Conservation (phyloP, 2,329 filamentous ascomycete species). For the Scytalidium sp. region DNA sequence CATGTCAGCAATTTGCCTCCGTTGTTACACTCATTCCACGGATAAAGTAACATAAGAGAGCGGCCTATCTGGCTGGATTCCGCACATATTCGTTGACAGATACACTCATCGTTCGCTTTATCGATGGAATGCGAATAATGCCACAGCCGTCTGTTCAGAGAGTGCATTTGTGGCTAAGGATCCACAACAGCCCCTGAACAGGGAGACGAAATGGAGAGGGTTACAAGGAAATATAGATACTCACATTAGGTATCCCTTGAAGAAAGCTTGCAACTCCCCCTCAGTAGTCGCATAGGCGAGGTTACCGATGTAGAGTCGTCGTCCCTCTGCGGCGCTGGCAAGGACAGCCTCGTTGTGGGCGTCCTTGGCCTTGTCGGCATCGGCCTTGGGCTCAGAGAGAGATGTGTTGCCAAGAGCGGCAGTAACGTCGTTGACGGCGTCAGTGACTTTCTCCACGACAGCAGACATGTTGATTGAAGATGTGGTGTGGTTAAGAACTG, state of each 20-base stretch:
- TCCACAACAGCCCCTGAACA: not conserved
- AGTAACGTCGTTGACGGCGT: constrained; percentile 74
- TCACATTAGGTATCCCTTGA: constrained; percentile 99
- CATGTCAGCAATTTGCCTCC: constrained; percentile 31
- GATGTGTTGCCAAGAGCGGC: constrained; percentile 62
- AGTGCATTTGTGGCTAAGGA: not conserved
- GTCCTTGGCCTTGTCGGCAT: constrained; percentile 52
- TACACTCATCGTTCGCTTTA: not conserved
- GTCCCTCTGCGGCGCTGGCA: constrained; percentile 96
- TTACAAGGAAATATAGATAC: constrained; percentile 39
- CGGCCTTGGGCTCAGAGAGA: constrained; percentile 50
- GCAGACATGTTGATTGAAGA: constrained; percentile 72
- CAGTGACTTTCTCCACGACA: constrained; percentile 66
- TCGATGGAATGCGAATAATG: not conserved
- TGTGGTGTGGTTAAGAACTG: constrained; percentile 37
- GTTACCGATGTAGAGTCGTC: constrained; percentile 99
- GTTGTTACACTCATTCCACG: no score
- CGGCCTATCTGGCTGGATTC: no score
- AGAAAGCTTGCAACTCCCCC: constrained; percentile 99
- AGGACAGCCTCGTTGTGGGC: constrained; percentile 85
- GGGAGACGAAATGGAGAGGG: no score
- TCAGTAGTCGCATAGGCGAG: constrained; percentile 99
- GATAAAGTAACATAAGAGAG: not conserved
- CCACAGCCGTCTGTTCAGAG: no score
- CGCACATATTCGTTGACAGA: no score